Conservation (phyloP, 192 early-diverging fungal species). For the Gigaspora rosea region DNA sequence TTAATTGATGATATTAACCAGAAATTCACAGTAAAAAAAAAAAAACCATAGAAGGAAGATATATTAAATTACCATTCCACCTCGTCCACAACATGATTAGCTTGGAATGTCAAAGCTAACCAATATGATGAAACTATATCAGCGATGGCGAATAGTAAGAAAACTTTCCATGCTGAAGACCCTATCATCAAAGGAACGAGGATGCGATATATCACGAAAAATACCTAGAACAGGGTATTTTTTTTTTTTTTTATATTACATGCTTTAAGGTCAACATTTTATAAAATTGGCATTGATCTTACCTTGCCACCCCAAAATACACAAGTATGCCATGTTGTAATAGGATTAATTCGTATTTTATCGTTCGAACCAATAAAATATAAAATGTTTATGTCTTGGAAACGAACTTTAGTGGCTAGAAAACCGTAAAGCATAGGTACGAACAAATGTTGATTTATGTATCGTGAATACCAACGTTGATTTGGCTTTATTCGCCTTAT, state of each 20-base stretch:
- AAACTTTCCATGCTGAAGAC: slow-evolving; percentile 37
- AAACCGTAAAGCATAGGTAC: slow-evolving; percentile 56
- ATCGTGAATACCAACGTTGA: slow-evolving; percentile 54
- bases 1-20: not conserved
- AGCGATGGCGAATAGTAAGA: slow-evolving; percentile 47
- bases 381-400: slow-evolving; percentile 53
- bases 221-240: slow-evolving; percentile 22
- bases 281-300: not conserved
- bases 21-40: not conserved
- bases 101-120: slow-evolving; percentile 60
- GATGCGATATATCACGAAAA: slow-evolving; percentile 54
- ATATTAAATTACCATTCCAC: slow-evolving; percentile 45
- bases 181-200: slow-evolving; percentile 42
- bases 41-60: not conserved
- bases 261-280: no score
- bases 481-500: slow-evolving; percentile 54
- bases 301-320: slow-evolving; percentile 61
- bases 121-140: slow-evolving; percentile 54
- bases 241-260: no score
- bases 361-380: slow-evolving; percentile 54
- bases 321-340: slow-evolving; percentile 46
- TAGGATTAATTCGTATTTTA: slow-evolving; percentile 52
- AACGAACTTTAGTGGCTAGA: slow-evolving; percentile 52
- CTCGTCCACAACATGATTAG: slow-evolving; percentile 61
- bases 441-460: slow-evolving; percentile 52